phyloP scores from a whole-genome alignment of 2,329 filamentous ascomycete genomes.

The Dendryphion nanum region DNA sequence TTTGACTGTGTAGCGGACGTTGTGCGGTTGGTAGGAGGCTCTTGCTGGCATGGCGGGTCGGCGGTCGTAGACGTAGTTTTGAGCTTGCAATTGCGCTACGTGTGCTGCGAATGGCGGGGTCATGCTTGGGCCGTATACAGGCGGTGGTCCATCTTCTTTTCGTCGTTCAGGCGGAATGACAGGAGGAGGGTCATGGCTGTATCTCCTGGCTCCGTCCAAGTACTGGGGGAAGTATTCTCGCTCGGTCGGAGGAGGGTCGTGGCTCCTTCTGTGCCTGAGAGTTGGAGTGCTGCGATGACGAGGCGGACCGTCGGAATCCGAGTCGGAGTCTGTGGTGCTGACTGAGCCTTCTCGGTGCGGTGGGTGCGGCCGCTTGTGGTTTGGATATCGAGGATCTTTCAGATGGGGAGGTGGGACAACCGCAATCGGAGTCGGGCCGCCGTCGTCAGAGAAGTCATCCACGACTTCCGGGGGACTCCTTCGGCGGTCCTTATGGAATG shows the following conservation, averaged over 20 bases:
- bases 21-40: slow-evolving; percentile 21
- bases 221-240: slow-evolving; percentile 40
- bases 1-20: slow-evolving; percentile 22
- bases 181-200: slow-evolving; percentile 28
- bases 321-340: slow-evolving; percentile 31
- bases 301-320: slow-evolving; percentile 26
- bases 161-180: slow-evolving; percentile 10
- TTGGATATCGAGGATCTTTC: slow-evolving; percentile 15
- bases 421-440: slow-evolving; percentile 22
- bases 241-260: slow-evolving; percentile 42
- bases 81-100: slow-evolving; percentile 40
- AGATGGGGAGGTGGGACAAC: slow-evolving; percentile 14
- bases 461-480: slow-evolving; percentile 26
- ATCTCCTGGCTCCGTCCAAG: slow-evolving; percentile 25
- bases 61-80: slow-evolving; percentile 29
- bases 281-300: slow-evolving; percentile 24
- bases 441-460: slow-evolving; percentile 25
- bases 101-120: slow-evolving; percentile 49
- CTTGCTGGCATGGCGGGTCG: slow-evolving; percentile 26
- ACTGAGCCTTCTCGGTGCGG: slow-evolving; percentile 35
- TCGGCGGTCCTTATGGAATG: slow-evolving; percentile 22
- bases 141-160: slow-evolving; percentile 16
- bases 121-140: slow-evolving; percentile 45
- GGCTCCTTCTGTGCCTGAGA: slow-evolving; percentile 42
- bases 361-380: slow-evolving; percentile 30